These are phyloP conservation scores for Penicillium glabrum DNA, from an alignment of 2,329 filamentous ascomycete species.

Conservation along the genomic window DNA sequence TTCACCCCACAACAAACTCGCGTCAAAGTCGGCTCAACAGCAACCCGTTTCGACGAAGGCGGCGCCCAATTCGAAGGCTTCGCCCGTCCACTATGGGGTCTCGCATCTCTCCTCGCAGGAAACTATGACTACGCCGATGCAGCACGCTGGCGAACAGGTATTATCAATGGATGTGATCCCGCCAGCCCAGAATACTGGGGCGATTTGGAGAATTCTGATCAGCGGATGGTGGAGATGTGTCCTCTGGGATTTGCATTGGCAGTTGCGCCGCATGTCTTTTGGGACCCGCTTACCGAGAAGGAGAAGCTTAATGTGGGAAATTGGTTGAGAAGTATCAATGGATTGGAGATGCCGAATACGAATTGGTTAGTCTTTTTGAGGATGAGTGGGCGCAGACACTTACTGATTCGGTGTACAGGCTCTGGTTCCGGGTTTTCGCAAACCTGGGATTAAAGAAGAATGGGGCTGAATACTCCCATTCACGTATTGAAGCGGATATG, in stretches of 20 bases:
- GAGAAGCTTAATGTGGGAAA: constrained; percentile 66
- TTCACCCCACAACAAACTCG: constrained; percentile 67
- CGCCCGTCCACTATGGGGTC: constrained; percentile 72
- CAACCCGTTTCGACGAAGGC: constrained; percentile 74
- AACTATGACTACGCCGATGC: constrained; percentile 64
- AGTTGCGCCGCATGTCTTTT: constrained; percentile 63
- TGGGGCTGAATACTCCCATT: constrained; percentile 68
- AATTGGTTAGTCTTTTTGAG: constrained; percentile 53
- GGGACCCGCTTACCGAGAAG: constrained; percentile 62
- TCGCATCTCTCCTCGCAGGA: constrained; percentile 69
- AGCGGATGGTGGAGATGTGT: constrained; percentile 84
- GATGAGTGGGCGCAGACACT: too few relatives aligned
- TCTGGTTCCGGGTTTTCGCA: constrained; percentile 84
- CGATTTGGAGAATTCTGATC: constrained; percentile 71
- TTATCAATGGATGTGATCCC: constrained; percentile 70
- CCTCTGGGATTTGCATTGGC: constrained; percentile 74
- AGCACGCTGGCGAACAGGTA: constrained; percentile 67
- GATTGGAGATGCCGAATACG: constrained; percentile 68
- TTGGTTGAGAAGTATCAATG: constrained; percentile 77
- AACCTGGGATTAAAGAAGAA: constrained; percentile 77
- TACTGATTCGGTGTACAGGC: constrained; percentile 41
- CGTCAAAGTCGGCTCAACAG: constrained; percentile 68
- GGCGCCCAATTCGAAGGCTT: constrained; percentile 77
- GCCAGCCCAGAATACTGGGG: constrained; percentile 73
- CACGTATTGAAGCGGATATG: constrained; percentile 71